Percentiles rank a stretch among this genome's conserved stretches.
These are phyloP conservation scores for Suhomyces xylopsoci DNA, from an alignment of 805 yeast genomes.

Conservation along the genomic window DNA sequence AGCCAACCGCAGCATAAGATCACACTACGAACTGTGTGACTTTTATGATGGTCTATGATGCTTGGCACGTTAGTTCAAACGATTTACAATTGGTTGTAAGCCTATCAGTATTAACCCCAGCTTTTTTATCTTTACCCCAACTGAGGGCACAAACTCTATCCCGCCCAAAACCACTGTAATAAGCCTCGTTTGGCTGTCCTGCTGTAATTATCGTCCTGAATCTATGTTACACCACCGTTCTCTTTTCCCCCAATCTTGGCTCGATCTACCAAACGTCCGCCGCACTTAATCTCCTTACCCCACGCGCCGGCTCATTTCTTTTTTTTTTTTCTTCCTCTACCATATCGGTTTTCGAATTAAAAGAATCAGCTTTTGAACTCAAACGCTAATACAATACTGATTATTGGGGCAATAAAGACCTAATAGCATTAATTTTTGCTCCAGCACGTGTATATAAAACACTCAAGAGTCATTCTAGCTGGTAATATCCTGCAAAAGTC, in stretches of 20 bases:
- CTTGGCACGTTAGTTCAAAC: neutral
- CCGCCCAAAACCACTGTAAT: neutral
- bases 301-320: constrained; percentile 1
- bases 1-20: neutral
- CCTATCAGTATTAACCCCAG: neutral
- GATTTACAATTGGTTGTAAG: neutral
- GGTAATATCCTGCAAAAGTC: neutral
- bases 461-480: neutral
- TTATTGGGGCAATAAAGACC: neutral
- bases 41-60: no score
- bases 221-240: neutral
- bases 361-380: neutral
- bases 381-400: neutral
- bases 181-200: neutral
- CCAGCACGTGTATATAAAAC: neutral
- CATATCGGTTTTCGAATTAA: neutral
- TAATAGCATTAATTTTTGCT: neutral
- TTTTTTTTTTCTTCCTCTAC: neutral
- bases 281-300: neutral
- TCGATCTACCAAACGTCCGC: neutral
- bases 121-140: neutral
- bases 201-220: neutral
- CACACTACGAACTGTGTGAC: neutral
- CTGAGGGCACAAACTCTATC: neutral
- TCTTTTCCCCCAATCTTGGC: neutral